phyloP scores from a whole-genome alignment of 768 basidiomycete species.

The Tricholoma saponaceum region DNA sequence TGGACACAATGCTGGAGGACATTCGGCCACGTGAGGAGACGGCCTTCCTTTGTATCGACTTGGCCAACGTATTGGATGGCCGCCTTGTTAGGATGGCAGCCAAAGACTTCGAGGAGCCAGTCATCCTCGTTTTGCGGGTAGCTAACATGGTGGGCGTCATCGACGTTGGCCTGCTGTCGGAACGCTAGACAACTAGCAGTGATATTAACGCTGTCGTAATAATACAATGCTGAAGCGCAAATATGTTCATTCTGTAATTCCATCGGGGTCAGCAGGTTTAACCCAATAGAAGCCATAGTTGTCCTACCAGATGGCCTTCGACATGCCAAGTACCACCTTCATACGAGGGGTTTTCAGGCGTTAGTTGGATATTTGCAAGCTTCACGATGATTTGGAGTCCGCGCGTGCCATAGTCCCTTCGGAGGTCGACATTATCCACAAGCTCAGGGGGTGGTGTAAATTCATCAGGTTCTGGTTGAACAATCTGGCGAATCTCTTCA shows the following conservation, averaged over 20 bases:
- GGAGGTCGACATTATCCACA: conserved; percentile 5
- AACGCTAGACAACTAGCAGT: conserved; percentile 26
- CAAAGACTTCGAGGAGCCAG: conserved; percentile 11
- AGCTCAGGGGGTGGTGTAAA: conserved; percentile 8
- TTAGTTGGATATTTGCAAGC: conserved; percentile 28
- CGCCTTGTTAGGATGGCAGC: conserved; percentile 1
- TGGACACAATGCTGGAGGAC: conserved; percentile 12
- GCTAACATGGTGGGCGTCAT: conserved; percentile 7
- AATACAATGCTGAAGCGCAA: conserved; percentile 22
- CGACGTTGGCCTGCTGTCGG: conserved; percentile 15
- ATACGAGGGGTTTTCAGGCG: conserved; percentile 32
- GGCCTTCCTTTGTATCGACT: conserved; percentile 10
- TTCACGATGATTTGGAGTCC: conserved; percentile 31
- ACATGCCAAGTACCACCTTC: conserved; percentile 36
- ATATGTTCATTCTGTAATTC: conserved; percentile 20
- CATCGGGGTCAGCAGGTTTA: background rate
- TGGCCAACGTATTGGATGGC: conserved; percentile 8
- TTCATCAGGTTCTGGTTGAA: conserved; percentile 10
- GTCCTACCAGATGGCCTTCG: conserved; percentile 25
- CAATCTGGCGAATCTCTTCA: conserved; percentile 4
- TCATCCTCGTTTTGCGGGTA: conserved; percentile 18
- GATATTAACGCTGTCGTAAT: conserved; percentile 28
- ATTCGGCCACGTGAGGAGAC: conserved; percentile 14
- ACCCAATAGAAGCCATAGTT: background rate
- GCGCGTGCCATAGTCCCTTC: conserved; percentile 9